phyloP scores from a whole-genome alignment of 257 asterid genomes.

The Gentiana macrophylla region DNA sequence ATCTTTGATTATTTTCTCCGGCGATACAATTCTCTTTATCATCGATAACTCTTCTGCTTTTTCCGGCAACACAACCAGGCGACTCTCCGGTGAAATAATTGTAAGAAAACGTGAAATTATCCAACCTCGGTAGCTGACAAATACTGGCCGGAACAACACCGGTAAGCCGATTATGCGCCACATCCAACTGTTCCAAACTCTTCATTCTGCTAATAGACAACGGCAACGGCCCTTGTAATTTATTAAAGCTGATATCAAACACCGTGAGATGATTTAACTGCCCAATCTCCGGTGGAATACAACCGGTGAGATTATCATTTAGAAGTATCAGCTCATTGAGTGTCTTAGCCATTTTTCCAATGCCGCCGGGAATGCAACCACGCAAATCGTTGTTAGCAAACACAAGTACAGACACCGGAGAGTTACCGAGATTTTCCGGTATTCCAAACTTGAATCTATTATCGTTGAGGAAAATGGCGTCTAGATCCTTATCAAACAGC shows the following conservation, averaged over 20 bases:
- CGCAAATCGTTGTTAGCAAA: slow-evolving; percentile 59
- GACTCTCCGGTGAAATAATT: slow-evolving; percentile 52
- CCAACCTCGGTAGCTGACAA: slow-evolving; percentile 49
- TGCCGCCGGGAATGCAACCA: slow-evolving; percentile 57
- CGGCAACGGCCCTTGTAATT: slow-evolving; percentile 48
- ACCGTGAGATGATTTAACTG: slow-evolving; percentile 40
- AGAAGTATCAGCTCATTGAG: slow-evolving; percentile 43
- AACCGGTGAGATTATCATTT: slow-evolving; percentile 63
- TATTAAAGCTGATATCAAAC: slow-evolving; percentile 57
- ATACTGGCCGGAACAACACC: slow-evolving; percentile 47
- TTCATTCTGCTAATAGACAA: slow-evolving; percentile 28
- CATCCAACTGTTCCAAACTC: slow-evolving; percentile 47
- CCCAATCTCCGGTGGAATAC: slow-evolving; percentile 55
- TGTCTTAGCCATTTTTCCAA: slow-evolving; percentile 50
- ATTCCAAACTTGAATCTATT: slow-evolving; percentile 52
- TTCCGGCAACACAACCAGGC: slow-evolving; percentile 26
- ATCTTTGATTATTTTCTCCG: slow-evolving; percentile 54
- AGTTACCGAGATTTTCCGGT: slow-evolving; percentile 54
- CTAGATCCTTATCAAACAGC: slow-evolving; percentile 43
- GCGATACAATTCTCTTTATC: slow-evolving; percentile 62
- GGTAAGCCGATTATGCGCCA: slow-evolving; percentile 50
- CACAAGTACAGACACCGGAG: slow-evolving; percentile 62
- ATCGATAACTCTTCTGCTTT: slow-evolving; percentile 25
- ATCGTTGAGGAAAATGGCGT: slow-evolving; percentile 56
- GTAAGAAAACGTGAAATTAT: slow-evolving; percentile 47